Evolutionary conservation across 2,329 filamentous ascomycete genomes (phyloP), one percentile per base, ranked within the genome.

Genomic region (Pseudocercospora vitis): DNA sequence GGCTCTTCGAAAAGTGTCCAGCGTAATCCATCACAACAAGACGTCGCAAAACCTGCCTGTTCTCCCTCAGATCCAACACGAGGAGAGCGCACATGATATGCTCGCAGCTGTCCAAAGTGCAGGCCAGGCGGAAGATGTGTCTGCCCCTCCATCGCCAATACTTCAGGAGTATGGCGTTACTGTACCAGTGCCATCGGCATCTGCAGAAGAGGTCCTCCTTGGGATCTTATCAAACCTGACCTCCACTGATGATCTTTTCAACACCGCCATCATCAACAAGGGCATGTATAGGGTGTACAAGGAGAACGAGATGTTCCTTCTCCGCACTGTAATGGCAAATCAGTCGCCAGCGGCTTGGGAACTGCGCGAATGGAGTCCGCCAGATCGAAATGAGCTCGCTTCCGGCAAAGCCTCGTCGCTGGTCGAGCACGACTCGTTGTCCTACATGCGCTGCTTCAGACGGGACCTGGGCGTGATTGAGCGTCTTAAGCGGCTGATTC

Each of bases 261-360:
- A 75, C 28, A 73, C 78, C 3, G 80, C 79, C 3, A 68, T 78
- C 6, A 72, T 83, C 42, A 83, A 80, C 63, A 74, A 73, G 44
- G 78, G 77, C 16, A 83, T 84, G 67, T 82, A 82, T 61, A 71
- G 71, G 3, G 75, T 81, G 0, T 85, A 81, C 68, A 82, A 83
- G 63, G 70, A 73, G 16, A 73, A 83, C 60, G 81, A 84, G 59
- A 69, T 84, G 42, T 65, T 71, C 0, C 70, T 84, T 2, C 76
- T 84, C 51, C 79, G 78, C 46, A 70, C 68, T 4, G 74, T 79
- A 0, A 64, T 82, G 3, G 75, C 72, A 48, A 78, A 76, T 42
- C 76, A 78, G 71, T 84, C 80, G 1, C 75, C 81, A 4, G 74
- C 82, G 1, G 81, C 81, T 0, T 84, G 80, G 80, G 82, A 85